Evolutionary conservation across 192 early-diverging fungal species (phyloP), one percentile per base, ranked within the genome.

Genomic region (Phlyctochytrium bullatum): DNA sequence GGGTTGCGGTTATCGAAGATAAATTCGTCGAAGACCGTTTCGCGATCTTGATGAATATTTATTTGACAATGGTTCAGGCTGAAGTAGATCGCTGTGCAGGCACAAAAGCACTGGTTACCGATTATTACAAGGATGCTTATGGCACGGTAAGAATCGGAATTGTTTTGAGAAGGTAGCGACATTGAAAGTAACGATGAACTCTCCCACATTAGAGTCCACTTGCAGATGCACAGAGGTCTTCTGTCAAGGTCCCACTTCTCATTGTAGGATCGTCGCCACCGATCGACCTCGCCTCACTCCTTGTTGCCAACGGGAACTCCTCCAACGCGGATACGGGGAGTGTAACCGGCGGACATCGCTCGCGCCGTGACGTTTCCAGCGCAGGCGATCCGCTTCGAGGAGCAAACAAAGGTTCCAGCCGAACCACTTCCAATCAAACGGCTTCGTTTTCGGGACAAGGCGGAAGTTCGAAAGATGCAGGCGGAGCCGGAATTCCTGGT

Each of bases 21-120:
- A 67, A 72, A 67, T 87, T 75, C 69, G 77, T 87, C 20, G 85
- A 87, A 56, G 85, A 87, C 67, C 85, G 86, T 62, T 87, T 76
- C 61, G 60, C 68, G 2, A 82, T 86, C 36, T 28, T 83, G 4
- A 56, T 66, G 51, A 83, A 85, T 59, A 67, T 84, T 3, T 86
- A 78, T 71, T 72, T 86, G 35, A 71, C 73, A 1, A 80, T 86
- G 72, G 74, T 87, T 65, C 85, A 87, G 68, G 81, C 76, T 0
- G 85, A 87, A 61, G 76, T 82, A 25, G 85, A 87, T 63, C 66
- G 76, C 47, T 83, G 73, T 34, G 25, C 76, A 10, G 67, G 69
- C 12, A 86, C 83, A 2, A 75, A 66, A 65, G 73, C 78, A 40
- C 29, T 85, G 2, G 71, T 80, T 4, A 24, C 64, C n/a, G 85